Conservation (phyloP, 164 flowering plant genomes). For the Liquidambar formosana region DNA sequence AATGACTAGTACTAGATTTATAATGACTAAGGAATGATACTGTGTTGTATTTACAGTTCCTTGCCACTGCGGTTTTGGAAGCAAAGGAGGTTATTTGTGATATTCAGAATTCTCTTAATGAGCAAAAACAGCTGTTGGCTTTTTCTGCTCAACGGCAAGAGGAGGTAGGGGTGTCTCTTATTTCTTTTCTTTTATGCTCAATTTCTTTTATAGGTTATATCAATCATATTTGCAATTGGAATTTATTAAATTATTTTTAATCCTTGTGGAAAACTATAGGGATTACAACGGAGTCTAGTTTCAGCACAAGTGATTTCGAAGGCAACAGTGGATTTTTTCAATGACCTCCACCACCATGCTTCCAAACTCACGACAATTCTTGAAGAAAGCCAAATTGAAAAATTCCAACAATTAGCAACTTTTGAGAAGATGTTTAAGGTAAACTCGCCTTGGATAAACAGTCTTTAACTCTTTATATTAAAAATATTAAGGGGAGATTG, state of each 20-base stretch:
- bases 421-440: slow-evolving; percentile 73
- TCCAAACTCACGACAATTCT: slow-evolving; percentile 40
- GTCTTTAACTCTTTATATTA: background rate
- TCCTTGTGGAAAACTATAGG: slow-evolving; percentile 34
- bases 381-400: slow-evolving; percentile 51
- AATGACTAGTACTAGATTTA: background rate
- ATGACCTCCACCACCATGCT: slow-evolving; percentile 49
- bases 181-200: background rate
- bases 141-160: slow-evolving; percentile 60
- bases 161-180: slow-evolving; percentile 41
- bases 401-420: slow-evolving; percentile 31
- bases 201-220: background rate
- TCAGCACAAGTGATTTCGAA: slow-evolving; percentile 63
- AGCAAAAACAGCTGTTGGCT: slow-evolving; percentile 52
- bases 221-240: background rate
- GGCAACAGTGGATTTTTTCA: slow-evolving; percentile 54
- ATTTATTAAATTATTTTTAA: background rate
- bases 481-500: background rate
- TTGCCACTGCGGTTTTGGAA: slow-evolving; percentile 47
- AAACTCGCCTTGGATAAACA: background rate
- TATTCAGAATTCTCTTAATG: slow-evolving; percentile 51
- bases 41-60: slow-evolving; percentile 44
- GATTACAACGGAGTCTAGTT: slow-evolving; percentile 50
- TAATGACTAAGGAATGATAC: background rate
- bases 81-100: slow-evolving; percentile 54